Evolutionary conservation across 495 filamentous ascomycete species (phyloP), one percentile per base, ranked within the genome.

Genomic region (Penicillium subrubescens): DNA sequence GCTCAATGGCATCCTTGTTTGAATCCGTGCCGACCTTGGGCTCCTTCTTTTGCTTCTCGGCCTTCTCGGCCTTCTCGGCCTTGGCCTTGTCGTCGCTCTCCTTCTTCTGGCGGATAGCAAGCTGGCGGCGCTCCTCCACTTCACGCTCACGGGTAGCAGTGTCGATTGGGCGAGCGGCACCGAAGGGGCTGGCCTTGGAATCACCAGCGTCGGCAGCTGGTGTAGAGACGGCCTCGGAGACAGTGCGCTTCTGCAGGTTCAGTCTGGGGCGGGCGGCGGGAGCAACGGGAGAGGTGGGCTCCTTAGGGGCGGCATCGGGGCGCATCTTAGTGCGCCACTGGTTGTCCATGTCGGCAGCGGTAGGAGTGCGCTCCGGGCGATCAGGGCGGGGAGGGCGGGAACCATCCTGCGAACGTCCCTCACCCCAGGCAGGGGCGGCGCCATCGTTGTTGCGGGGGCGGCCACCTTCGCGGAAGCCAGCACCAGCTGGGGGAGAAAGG

Each of bases 121-220:
- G 81, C 70, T 90, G 81, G 62, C 90, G 87, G 81, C 90, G 94
- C 80, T 96, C 93, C 72, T 94, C 94, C 33, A 98, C 87, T 75
- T 96, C 90, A 59, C 87, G 89, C 79, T 97, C 94, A 53, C 90
- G 86, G 10, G 92, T 84, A 21, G 92, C 91, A 54, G 92, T 96
- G 77, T 97, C 93, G 64, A 96, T 96, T 12, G 93, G 93, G 55
- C 86, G 86, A 43, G 93, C 93, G 59, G 91, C 93, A 73, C 95
- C 95, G 76, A 99, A 99, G 27, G 92, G 92, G 77, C 88, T 97
- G 19, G 92, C 85, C 81, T 95, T 96, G 4, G 91, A 83, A 62
- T 94, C 92, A 39, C 76, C 75, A 27, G 67, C 69, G 25, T 77
- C 64, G 25, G 81, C 71, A 39, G 84, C 71, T 11, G 83, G 61